phyloP scores from a whole-genome alignment of 257 asterid species.

The Scutellaria baicalensis region DNA sequence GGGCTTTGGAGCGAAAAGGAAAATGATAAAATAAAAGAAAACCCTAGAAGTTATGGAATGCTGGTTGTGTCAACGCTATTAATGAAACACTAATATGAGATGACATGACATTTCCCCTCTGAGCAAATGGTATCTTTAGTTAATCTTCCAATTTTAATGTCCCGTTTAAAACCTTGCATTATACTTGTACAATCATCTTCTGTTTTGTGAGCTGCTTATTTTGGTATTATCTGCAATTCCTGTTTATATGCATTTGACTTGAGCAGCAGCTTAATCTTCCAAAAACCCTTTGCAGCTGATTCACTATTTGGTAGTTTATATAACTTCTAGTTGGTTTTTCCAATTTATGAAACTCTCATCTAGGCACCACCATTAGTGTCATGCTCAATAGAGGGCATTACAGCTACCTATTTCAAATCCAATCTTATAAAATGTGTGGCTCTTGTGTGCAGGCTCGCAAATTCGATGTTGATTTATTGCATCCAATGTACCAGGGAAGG shows the following conservation, averaged over 20 bases:
- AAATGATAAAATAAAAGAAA: neutral
- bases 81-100: neutral
- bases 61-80: neutral
- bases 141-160: neutral
- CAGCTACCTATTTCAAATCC: conserved; percentile 1
- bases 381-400: neutral
- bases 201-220: neutral
- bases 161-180: neutral
- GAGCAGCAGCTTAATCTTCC: neutral
- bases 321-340: conserved; percentile 1
- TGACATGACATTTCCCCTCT: neutral
- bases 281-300: neutral
- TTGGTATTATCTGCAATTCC: neutral
- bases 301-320: neutral
- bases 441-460: conserved; percentile 64
- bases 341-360: neutral
- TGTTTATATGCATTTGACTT: neutral
- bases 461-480: conserved; percentile 47
- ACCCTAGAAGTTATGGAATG: neutral
- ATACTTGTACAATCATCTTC: neutral
- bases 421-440: neutral
- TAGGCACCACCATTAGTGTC: conserved; percentile 5
- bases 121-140: neutral
- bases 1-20: neutral
- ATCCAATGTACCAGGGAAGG: conserved; percentile 94